Percentiles rank a stretch among this genome's conserved stretches.
Evolutionary conservation across 208 protist species (phyloP).

Genomic region (Porcisia deanei): DNA sequence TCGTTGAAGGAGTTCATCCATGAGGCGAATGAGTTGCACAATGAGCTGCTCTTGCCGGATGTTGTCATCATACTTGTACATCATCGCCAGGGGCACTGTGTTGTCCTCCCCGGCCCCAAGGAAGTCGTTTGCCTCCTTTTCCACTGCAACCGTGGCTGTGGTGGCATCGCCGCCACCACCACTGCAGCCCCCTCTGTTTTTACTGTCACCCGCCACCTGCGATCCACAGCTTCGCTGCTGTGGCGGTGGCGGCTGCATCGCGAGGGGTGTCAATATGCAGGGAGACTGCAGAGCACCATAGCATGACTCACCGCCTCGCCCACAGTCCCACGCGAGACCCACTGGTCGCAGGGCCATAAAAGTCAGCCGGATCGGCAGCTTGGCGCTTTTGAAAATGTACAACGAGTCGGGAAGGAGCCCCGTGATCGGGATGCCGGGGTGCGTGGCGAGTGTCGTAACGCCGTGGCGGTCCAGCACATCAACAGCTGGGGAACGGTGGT

Average conservation of each 20-base stretch:
- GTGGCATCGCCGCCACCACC: neutral
- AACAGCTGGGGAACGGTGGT: neutral
- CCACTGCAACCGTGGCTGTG: slow-evolving; percentile 1
- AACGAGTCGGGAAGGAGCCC: slow-evolving; percentile 45
- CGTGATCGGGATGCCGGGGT: slow-evolving; percentile 53
- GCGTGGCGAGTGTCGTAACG: slow-evolving; percentile 64
- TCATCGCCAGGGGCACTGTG: slow-evolving; percentile 44
- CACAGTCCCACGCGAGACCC: neutral
- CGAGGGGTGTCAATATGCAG: slow-evolving; percentile 19
- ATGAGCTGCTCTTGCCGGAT: slow-evolving; percentile 98
- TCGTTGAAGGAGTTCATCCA: slow-evolving; percentile 91
- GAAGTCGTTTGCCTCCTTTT: slow-evolving; percentile 2
- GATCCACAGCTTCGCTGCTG: neutral
- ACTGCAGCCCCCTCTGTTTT: neutral
- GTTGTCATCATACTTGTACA: slow-evolving; percentile 96
- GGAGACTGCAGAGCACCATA: slow-evolving; percentile 4
- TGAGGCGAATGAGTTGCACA: slow-evolving; percentile 91
- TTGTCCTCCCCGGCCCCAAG: slow-evolving; percentile 11
- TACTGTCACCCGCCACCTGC: neutral
- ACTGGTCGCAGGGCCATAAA: slow-evolving; percentile 29
- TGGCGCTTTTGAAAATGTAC: slow-evolving; percentile 88
- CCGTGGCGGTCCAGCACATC: slow-evolving; percentile 26
- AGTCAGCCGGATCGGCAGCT: slow-evolving; percentile 65
- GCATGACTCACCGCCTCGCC: neutral
- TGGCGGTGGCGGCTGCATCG: slow-evolving; percentile 14